Evolutionary conservation across 306 rosid genomes (phyloP).

Genomic region (Dalbergia cultrata): DNA sequence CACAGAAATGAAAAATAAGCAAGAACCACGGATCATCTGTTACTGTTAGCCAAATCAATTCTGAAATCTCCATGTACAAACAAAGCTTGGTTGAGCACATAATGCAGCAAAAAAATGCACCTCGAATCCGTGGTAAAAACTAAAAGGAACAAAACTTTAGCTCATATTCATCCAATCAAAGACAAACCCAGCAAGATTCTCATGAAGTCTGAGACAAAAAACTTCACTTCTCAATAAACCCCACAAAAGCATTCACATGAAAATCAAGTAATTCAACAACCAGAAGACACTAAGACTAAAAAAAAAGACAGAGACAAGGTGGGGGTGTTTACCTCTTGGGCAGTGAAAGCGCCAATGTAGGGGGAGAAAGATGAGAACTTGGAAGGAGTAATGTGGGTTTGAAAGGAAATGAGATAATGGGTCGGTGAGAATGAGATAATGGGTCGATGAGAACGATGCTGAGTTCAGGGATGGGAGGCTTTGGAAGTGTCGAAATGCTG

Average conservation of each 20-base stretch:
- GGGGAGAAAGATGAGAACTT: conserved; percentile 29
- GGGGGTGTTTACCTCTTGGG: conserved; percentile 49
- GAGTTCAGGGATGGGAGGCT: neutral
- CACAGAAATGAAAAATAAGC: neutral
- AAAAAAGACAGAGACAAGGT: neutral
- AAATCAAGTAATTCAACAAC: conserved; percentile 30
- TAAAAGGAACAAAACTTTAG: conserved; percentile 33
- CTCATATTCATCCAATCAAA: neutral
- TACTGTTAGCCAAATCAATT: conserved; percentile 12
- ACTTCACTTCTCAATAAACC: neutral
- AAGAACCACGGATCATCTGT: neutral
- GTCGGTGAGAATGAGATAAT: neutral
- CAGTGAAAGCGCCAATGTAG: conserved; percentile 51
- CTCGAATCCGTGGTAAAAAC: conserved; percentile 23
- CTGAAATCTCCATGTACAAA: neutral
- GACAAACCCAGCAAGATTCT: conserved; percentile 3
- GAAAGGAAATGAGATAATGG: neutral
- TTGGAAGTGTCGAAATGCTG: conserved; percentile 24
- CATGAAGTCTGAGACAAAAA: conserved; percentile 8
- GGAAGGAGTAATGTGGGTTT: neutral
- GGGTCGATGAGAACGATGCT: conserved; percentile 10
- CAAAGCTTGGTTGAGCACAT: neutral
- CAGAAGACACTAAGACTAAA: neutral
- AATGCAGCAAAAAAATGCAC: conserved; percentile 30
- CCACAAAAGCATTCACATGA: neutral